A percentile compares a stretch with the other conserved stretches of the same genome.
These are phyloP conservation scores for Orbilia ellipsospora DNA, from an alignment of 2,329 filamentous ascomycete genomes.

Conservation along the genomic window DNA sequence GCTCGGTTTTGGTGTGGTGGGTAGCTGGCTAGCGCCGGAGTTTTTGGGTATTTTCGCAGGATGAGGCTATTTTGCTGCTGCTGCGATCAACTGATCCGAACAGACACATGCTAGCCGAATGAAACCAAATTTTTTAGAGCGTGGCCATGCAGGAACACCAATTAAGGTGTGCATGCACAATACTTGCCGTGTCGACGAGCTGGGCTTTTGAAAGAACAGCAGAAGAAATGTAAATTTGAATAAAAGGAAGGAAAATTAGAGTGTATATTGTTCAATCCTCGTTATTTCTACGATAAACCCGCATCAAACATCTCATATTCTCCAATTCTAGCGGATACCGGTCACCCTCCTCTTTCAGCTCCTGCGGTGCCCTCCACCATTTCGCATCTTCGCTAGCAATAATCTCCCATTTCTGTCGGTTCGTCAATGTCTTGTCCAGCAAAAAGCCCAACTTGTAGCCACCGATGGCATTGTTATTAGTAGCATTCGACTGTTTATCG, in stretches of 20 bases:
- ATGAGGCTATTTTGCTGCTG: too few species aligned
- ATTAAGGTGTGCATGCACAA: too few species aligned
- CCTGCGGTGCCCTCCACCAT: slow-evolving; percentile 46
- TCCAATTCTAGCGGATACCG: slow-evolving; percentile 45
- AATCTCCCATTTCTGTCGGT: slow-evolving; percentile 26
- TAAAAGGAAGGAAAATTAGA: too few species aligned
- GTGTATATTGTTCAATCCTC: slow-evolving; percentile 17
- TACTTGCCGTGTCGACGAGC: too few species aligned
- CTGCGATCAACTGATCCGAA: too few species aligned
- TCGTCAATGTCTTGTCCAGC: slow-evolving; percentile 46
- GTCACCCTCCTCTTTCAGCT: slow-evolving; percentile 25
- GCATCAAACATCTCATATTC: slow-evolving; percentile 51
- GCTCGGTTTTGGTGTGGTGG: too few species aligned
- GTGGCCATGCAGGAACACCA: too few species aligned
- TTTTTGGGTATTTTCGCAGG: too few species aligned
- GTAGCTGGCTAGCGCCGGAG: too few species aligned
- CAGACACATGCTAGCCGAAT: background rate
- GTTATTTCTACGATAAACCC: slow-evolving; percentile 48
- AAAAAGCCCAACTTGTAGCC: slow-evolving; percentile 50
- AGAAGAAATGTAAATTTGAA: too few species aligned
- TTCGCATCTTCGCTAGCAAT: slow-evolving; percentile 42
- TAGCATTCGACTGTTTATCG: background rate
- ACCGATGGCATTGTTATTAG: slow-evolving; percentile 5
- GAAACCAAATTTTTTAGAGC: background rate
- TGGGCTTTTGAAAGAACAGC: too few species aligned